Conservation (phyloP, 148 eudicot genomes). For the Silene conica region DNA sequence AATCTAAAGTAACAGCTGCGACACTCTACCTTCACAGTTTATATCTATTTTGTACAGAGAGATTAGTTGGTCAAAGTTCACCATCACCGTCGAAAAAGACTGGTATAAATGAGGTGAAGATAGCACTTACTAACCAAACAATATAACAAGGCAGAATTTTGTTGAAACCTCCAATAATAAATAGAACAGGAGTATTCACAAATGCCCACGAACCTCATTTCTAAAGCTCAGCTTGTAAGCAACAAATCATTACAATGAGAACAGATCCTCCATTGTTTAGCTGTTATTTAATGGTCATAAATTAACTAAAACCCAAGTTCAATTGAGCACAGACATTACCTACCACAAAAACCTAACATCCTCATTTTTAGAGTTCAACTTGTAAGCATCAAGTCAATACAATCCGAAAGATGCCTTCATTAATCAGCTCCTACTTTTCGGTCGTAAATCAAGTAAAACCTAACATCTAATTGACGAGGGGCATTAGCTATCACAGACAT, state of each 20-base stretch:
- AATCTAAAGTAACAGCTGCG: too few species aligned
- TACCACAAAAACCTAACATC: too few species aligned
- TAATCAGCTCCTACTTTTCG: not conserved
- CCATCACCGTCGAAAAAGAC: too few species aligned
- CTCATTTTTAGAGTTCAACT: too few species aligned
- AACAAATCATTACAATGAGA: not conserved
- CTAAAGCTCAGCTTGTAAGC: not conserved
- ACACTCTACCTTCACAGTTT: too few species aligned
- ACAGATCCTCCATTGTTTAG: not conserved
- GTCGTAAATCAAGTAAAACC: not conserved
- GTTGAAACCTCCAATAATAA: not conserved
- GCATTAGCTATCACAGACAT: too few species aligned
- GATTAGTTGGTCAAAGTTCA: too few species aligned
- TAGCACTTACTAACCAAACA: not conserved
- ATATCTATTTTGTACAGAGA: too few species aligned
- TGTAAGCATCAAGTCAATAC: too few species aligned
- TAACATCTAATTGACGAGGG: not conserved
- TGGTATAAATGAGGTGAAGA: too few species aligned
- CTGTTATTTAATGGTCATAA: not conserved
- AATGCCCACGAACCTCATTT: not conserved
- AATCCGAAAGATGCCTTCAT: not conserved
- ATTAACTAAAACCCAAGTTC: slow-evolving; percentile 3
- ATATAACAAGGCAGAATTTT: not conserved
- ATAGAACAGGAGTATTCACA: not conserved
- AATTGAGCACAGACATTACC: too few species aligned